phyloP scores from a whole-genome alignment of 2,329 filamentous ascomycete genomes.

The Penicillium hordei region DNA sequence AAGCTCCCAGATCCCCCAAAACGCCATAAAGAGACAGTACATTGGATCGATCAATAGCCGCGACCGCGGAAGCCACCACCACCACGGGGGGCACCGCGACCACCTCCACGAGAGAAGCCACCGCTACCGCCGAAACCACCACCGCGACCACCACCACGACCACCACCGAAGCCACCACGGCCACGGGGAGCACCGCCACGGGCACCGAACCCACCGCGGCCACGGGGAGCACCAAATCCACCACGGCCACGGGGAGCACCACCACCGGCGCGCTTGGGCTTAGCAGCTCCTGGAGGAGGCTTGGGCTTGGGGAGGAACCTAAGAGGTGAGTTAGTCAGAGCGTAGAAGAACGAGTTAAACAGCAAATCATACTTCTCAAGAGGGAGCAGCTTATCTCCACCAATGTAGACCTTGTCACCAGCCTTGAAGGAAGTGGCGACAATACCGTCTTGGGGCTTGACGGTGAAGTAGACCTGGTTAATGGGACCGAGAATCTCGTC shows the following conservation, averaged over 20 bases:
- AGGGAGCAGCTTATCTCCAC: conserved; percentile 88
- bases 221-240: conserved; percentile 43
- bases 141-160: conserved; percentile 25
- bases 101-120: conserved; percentile 16
- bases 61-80: conserved; percentile 28
- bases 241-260: conserved; percentile 49
- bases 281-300: conserved; percentile 62
- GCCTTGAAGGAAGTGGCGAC: conserved; percentile 91
- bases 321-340: conserved; percentile 19
- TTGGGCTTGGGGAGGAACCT: conserved; percentile 94
- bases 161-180: conserved; percentile 18
- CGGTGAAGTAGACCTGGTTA: conserved; percentile 97
- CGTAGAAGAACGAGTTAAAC: conserved; percentile 1
- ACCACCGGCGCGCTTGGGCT: conserved; percentile 66
- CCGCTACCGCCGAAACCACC: conserved; percentile 20
- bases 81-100: conserved; percentile 17
- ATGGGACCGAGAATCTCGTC: conserved; percentile 97
- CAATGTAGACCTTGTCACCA: conserved; percentile 97
- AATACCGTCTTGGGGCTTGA: conserved; percentile 96
- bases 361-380: conserved; percentile 66
- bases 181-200: conserved; percentile 29
- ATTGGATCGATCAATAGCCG: conserved; percentile 23
- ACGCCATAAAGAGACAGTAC: conserved; percentile 46
- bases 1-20: conserved; percentile 44
- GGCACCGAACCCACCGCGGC: conserved; percentile 18